Conservation (phyloP, 2,329 filamentous ascomycete genomes). For the Aspergillus sp. region DNA sequence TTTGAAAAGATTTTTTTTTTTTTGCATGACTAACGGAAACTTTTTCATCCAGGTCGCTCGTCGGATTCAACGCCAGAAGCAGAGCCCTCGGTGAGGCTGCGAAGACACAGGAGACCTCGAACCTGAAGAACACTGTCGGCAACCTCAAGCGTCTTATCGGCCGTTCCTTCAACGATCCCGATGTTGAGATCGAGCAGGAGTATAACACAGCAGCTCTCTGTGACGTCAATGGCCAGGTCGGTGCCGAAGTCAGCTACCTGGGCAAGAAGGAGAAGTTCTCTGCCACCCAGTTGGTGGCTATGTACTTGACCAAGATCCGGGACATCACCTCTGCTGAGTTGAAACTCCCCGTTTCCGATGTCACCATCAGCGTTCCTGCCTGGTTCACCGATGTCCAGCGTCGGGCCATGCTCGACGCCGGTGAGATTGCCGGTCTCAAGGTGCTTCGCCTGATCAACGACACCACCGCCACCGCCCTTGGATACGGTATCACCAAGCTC, state of each 20-base stretch:
- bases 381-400: slow-evolving; percentile 98
- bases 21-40: slow-evolving; percentile 7
- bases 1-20: slow-evolving; percentile 8
- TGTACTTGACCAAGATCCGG: slow-evolving; percentile 94
- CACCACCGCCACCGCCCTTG: slow-evolving; percentile 89
- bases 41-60: slow-evolving; percentile 61
- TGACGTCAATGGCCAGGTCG: slow-evolving; percentile 89
- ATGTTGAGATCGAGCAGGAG: slow-evolving; percentile 87
- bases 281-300: slow-evolving; percentile 86
- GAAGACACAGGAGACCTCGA: slow-evolving; percentile 98
- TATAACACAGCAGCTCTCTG: slow-evolving; percentile 79
- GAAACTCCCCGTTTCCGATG: slow-evolving; percentile 82
- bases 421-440: slow-evolving; percentile 90
- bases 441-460: slow-evolving; percentile 94
- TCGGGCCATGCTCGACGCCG: slow-evolving; percentile 78
- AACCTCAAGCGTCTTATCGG: slow-evolving; percentile 89
- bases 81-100: slow-evolving; percentile 92
- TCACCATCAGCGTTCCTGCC: slow-evolving; percentile 87
- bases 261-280: slow-evolving; percentile 94
- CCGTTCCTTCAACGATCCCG: slow-evolving; percentile 78
- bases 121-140: slow-evolving; percentile 97
- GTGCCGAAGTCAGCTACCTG: slow-evolving; percentile 85
- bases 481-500: slow-evolving; percentile 95
- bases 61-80: slow-evolving; percentile 89
- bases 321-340: slow-evolving; percentile 79